Percentiles rank a stretch among this genome's conserved stretches.
phyloP scores from a whole-genome alignment of 202 grass and related monocot species.

The Carex arenaria region DNA sequence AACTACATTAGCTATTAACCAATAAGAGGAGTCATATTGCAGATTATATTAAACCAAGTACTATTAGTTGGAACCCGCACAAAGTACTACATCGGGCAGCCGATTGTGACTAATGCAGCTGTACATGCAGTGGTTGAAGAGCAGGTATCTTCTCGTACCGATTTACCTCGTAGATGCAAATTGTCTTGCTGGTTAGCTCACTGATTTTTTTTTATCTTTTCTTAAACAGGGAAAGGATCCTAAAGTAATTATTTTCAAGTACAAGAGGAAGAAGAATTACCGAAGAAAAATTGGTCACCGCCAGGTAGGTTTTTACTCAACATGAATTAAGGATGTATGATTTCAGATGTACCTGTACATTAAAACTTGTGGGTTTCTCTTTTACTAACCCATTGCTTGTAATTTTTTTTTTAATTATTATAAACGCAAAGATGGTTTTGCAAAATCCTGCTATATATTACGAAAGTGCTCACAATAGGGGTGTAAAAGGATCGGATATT shows the following conservation, averaged over 20 bases:
- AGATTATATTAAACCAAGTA: constrained; percentile 98
- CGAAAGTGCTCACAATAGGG: not conserved
- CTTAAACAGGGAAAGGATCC: constrained; percentile 61
- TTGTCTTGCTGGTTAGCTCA: not conserved
- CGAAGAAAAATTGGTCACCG: constrained; percentile 77
- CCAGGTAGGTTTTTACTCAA: constrained; percentile 50
- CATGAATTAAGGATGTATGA: not conserved
- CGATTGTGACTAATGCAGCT: constrained; percentile 92
- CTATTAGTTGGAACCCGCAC: constrained; percentile 82
- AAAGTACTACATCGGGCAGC: constrained; percentile 85
- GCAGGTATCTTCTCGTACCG: constrained; percentile 39
- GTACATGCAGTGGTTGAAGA: constrained; percentile 91
- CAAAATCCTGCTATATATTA: not conserved
- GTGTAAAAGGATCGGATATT: no score
- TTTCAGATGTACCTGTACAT: not conserved
- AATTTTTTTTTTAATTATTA: not conserved
- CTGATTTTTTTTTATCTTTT: constrained; percentile 29
- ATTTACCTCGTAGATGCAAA: not conserved
- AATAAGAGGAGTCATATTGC: constrained; percentile 8
- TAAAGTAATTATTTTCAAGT: constrained; percentile 91
- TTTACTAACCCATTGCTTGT: not conserved
- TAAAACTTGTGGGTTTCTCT: not conserved
- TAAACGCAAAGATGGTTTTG: not conserved
- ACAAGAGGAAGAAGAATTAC: constrained; percentile 98
- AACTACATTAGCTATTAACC: constrained; percentile 1